Conservation (phyloP, 768 basidiomycete species). For the Lactarius indigo region DNA sequence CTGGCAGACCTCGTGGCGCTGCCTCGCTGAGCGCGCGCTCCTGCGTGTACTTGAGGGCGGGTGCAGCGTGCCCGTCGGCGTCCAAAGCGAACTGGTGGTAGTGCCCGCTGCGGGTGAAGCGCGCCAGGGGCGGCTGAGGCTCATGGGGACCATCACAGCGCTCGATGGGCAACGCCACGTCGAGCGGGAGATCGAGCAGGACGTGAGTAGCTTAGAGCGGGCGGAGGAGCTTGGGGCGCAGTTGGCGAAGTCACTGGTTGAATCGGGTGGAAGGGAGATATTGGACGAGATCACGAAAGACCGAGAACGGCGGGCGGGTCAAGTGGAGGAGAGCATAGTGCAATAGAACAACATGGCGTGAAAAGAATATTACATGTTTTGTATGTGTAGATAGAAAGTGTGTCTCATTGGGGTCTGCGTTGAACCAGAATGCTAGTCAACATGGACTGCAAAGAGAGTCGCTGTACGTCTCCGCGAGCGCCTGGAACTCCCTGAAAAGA, state of each 20-base stretch:
- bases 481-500: conserved; percentile 27
- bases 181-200: conserved; percentile 53
- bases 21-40: conserved; percentile 82
- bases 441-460: conserved; percentile 24
- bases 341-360: conserved; percentile 11
- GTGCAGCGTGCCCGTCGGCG: conserved; percentile 95
- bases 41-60: conserved; percentile 92
- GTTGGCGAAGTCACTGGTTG: conserved; percentile 62
- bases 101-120: conserved; percentile 33
- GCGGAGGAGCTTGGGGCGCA: conserved; percentile 66
- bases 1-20: conserved; percentile 71
- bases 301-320: conserved; percentile 43
- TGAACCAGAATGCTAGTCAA: conserved; percentile 24
- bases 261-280: conserved; percentile 71
- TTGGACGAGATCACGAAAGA: conserved; percentile 80
- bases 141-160: conserved; percentile 83
- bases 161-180: conserved; percentile 73
- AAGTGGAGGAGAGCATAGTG: conserved; percentile 34
- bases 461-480: conserved; percentile 30
- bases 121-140: conserved; percentile 39
- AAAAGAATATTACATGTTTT: background rate
- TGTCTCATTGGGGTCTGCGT: conserved; percentile 25
- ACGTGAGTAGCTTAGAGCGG: conserved; percentile 50
- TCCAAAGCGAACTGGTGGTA: conserved; percentile 46
- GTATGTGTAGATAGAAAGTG: conserved; percentile 7